These are phyloP conservation scores for Saccharomycopsis sp. DNA, from an alignment of 805 yeast species.

Conservation along the genomic window DNA sequence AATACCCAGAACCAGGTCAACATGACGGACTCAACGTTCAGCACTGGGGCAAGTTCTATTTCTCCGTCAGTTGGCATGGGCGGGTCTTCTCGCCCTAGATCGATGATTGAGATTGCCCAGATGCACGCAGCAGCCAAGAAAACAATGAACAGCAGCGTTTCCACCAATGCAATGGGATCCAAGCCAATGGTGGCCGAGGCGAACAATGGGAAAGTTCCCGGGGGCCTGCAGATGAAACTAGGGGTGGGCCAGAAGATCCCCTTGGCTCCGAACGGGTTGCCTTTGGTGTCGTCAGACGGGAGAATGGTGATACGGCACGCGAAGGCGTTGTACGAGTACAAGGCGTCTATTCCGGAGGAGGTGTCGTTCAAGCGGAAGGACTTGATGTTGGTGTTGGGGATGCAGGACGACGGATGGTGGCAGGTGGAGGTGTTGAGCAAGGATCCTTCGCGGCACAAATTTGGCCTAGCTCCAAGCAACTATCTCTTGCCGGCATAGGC, in stretches of 20 bases:
- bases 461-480: constrained; percentile 63
- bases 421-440: constrained; percentile 49
- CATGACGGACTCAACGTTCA: constrained; percentile 2
- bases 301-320: constrained; percentile 45
- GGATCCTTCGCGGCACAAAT: constrained; percentile 11
- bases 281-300: constrained; percentile 46
- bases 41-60: neutral
- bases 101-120: constrained; percentile 21
- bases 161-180: neutral
- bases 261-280: constrained; percentile 32
- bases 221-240: neutral
- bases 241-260: constrained; percentile 20
- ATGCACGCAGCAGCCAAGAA: constrained; percentile 4
- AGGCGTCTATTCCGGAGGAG: constrained; percentile 55
- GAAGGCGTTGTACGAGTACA: constrained; percentile 51
- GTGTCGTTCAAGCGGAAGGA: constrained; percentile 55
- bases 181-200: neutral
- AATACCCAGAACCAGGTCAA: neutral
- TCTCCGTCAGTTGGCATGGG: neutral
- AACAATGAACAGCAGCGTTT: neutral
- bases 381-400: constrained; percentile 42
- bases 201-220: constrained; percentile 13
- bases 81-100: constrained; percentile 15
- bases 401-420: constrained; percentile 75
- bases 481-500: constrained; percentile 30